Percentiles rank a stretch among this genome's conserved stretches.
Evolutionary conservation across 108 stramenopile genomes (phyloP).

Genomic region (Aurantiochytrium sp.): DNA sequence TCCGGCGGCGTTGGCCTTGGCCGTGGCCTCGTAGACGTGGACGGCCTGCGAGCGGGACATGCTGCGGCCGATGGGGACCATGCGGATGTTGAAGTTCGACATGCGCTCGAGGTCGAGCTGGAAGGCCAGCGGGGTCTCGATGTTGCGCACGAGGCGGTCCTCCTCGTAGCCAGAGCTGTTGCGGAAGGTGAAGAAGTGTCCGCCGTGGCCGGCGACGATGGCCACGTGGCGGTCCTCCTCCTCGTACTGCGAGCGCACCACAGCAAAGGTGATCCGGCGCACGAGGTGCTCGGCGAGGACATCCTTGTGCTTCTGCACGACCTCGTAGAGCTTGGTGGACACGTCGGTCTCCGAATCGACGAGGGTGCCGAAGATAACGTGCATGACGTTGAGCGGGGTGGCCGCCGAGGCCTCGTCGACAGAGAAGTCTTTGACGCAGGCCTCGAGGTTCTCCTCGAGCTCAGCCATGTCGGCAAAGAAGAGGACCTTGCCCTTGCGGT

Average conservation of each 20-base stretch:
- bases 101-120: constrained; percentile 82
- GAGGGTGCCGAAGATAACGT: constrained; percentile 64
- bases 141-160: constrained; percentile 80
- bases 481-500: neutral
- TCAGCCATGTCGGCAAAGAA: neutral
- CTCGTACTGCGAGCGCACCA: neutral
- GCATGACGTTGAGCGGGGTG: constrained; percentile 71
- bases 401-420: neutral
- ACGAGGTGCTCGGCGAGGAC: neutral
- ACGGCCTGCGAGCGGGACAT: constrained; percentile 46
- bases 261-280: constrained; percentile 40
- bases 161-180: constrained; percentile 69
- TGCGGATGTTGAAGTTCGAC: constrained; percentile 78
- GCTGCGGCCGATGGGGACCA: constrained; percentile 70
- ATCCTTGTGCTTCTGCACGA: neutral
- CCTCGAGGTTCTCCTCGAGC: neutral
- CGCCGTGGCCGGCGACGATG: constrained; percentile 16
- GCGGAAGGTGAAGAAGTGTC: constrained; percentile 84
- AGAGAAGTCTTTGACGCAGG: neutral
- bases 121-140: constrained; percentile 82
- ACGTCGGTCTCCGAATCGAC: neutral
- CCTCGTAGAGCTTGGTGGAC: neutral
- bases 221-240: neutral
- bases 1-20: constrained; percentile 52
- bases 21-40: constrained; percentile 84